phyloP scores from a whole-genome alignment of 345 rosid species.

The Brassica cretica region DNA sequence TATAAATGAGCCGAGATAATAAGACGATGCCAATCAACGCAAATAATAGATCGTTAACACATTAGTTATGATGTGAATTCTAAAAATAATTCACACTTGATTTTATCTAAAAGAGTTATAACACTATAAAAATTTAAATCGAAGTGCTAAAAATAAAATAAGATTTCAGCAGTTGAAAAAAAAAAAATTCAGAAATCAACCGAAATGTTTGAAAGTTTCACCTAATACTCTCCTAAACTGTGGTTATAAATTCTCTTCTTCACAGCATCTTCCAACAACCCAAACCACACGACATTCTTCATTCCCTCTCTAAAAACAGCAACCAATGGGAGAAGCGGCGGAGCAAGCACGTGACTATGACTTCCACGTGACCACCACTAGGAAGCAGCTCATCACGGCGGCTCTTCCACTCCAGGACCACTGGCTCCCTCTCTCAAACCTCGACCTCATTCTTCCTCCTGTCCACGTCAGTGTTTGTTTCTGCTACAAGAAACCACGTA shows the following conservation, averaged over 20 bases:
- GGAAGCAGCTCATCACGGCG: slow-evolving; percentile 64
- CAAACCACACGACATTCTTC: slow-evolving; percentile 22
- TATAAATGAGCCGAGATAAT: not conserved
- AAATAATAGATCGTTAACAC: not conserved
- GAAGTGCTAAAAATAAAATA: no score
- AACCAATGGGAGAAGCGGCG: slow-evolving; percentile 32
- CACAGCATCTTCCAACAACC: slow-evolving; percentile 26
- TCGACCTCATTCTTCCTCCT: slow-evolving; percentile 80
- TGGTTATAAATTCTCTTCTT: slow-evolving; percentile 26
- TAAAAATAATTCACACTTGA: not conserved
- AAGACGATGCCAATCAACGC: not conserved
- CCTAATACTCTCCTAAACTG: slow-evolving; percentile 22
- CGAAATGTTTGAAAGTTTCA: slow-evolving; percentile 19
- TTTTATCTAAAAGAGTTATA: not conserved
- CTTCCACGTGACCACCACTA: slow-evolving; percentile 44
- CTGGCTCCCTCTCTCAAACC: slow-evolving; percentile 85
- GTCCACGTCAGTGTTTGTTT: slow-evolving; percentile 63
- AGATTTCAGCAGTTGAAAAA: not conserved
- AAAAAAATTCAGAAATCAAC: not conserved
- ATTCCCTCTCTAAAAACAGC: slow-evolving; percentile 15
- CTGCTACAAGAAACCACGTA: slow-evolving; percentile 52
- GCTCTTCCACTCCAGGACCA: slow-evolving; percentile 67
- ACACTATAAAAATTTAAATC: not conserved
- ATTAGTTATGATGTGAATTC: not conserved
- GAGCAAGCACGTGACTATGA: slow-evolving; percentile 41